Evolutionary conservation across 805 yeast species (phyloP), one percentile per base, ranked within the genome.

Genomic region (Starmerella etchellsii): DNA sequence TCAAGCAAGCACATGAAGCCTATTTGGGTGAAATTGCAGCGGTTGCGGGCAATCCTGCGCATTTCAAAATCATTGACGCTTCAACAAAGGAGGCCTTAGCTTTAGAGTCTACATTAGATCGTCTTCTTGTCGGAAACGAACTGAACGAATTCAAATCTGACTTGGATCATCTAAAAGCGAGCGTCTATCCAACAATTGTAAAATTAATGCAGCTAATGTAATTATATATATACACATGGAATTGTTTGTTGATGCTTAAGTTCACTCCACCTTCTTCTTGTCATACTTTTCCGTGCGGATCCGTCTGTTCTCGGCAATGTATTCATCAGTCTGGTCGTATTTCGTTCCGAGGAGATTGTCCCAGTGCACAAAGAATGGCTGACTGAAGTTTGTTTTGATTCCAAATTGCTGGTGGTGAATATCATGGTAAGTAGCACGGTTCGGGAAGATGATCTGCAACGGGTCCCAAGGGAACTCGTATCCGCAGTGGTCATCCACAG

Each of bases 401-500:
- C 98, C 98, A 69, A 88, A 91, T 54, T 74, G 76, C 68, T 91
- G 98, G 63, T 91, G 98, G 59, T 91, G 98, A 52, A 91, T 87
- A 62, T 91, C 98, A 57, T 91, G 98, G 61, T 85, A 91, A 25
- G 85, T 80, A 13, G 97, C 81, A 58, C 91, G 85, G 65, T 91
- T 91, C 48, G 96, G 97, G 72, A 91, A 91, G 19, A 88, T 42
- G 32, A 75, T 57, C 67, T 91, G 98, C 69, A 91, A 81, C 19
- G 87, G 76, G 61, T 91, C 98, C 59, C 67, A 81, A 14, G 97
- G 97, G 41, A 91, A 67, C 23, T 87, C 76, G 61, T 88, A 91
- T n/a, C 98, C 98, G 61, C 97, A 91, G 63, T 91, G 98, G 60
- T 91, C 98, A 59, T 91, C 97, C 37, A 91, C 95, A 1, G 98